phyloP scores from a whole-genome alignment of 2,329 filamentous ascomycete species.

The Aspergillus sclerotialis region DNA sequence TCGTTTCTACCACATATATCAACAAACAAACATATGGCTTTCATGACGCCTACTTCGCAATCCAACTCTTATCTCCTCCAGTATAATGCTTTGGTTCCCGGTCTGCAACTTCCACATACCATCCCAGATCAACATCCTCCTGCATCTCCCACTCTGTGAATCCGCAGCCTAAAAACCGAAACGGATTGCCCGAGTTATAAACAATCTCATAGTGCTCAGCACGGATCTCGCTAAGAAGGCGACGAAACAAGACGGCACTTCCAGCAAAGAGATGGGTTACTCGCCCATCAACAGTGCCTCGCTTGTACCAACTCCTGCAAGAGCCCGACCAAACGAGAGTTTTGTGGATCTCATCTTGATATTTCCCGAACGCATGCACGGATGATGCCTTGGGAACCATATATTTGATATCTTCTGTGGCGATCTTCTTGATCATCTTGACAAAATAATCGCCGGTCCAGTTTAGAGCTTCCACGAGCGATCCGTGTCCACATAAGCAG shows the following conservation, averaged over 20 bases:
- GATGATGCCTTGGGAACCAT: slow-evolving; percentile 36
- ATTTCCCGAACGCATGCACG: slow-evolving; percentile 43
- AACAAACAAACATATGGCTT: too few species aligned
- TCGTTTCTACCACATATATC: too few species aligned
- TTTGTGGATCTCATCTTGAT: slow-evolving; percentile 43
- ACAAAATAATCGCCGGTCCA: slow-evolving; percentile 24
- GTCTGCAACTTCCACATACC: slow-evolving; percentile 13
- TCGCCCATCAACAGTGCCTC: slow-evolving; percentile 35
- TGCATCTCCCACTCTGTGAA: slow-evolving; percentile 29
- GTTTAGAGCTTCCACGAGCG: slow-evolving; percentile 14
- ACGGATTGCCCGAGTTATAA: slow-evolving; percentile 40
- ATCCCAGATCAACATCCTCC: slow-evolving; percentile 17
- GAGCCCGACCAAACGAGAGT: slow-evolving; percentile 18
- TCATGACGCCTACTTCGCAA: too few species aligned
- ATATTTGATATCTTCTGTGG: slow-evolving; percentile 21
- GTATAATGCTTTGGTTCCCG: not conserved
- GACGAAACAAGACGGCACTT: slow-evolving; percentile 32
- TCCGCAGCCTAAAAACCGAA: slow-evolving; percentile 45
- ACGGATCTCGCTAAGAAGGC: slow-evolving; percentile 33
- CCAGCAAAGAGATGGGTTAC: slow-evolving; percentile 43
- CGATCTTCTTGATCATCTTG: slow-evolving; percentile 25
- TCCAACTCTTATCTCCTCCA: slow-evolving; percentile 2
- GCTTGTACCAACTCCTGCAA: slow-evolving; percentile 51
- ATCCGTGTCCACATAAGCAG: slow-evolving; percentile 22
- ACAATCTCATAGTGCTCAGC: slow-evolving; percentile 44